Evolutionary conservation across 768 basidiomycete species (phyloP), one percentile per base, ranked within the genome.

Genomic region (Dioszegia aurantiaca): DNA sequence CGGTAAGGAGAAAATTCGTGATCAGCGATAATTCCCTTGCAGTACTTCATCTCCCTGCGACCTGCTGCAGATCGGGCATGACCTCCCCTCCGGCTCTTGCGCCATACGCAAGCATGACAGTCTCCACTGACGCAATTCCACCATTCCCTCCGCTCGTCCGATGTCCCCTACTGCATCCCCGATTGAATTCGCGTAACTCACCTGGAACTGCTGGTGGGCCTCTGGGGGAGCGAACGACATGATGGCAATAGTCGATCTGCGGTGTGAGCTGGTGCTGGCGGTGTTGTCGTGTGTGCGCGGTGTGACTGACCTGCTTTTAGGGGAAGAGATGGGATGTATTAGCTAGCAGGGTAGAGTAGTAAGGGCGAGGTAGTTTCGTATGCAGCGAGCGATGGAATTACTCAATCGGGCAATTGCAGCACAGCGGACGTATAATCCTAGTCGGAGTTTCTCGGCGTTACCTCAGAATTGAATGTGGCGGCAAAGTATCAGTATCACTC

Each of bases 191-290:
- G 0, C 27, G 45, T 11, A 48, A 47, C 80, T 62, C 64, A 89
- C 90, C 83, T 92, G 91, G 81, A 94, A 94, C 81, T 93, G 91
- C 75, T 89, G 86, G 77, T 97, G 90, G 63, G 89, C 78, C 81
- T 97, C 94, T 58, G 92, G 94, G 60, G 92, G 86, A 76, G 93
- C 92, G 81, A 98, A 89, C 80, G 93, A 95, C 93, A 97, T 97
- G 77, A 59, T 80, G 76, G 65, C 69, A 62, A 64, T 42, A 47
- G 26, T 30, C 27, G 46, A 47, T 17, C 27, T 28, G 30, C 3
- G 17, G 46, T 30, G n/a, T 47, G 46, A 47, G 46, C 46, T 47
- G 26, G 19, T 9, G 10, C 26, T 8, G 14, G 23, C 21, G 10
- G 11, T 10, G 24, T 30, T 10, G 17, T 31, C 49, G 17, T 52